phyloP scores from a whole-genome alignment of 768 basidiomycete genomes.

The Botryobasidium botryosum region DNA sequence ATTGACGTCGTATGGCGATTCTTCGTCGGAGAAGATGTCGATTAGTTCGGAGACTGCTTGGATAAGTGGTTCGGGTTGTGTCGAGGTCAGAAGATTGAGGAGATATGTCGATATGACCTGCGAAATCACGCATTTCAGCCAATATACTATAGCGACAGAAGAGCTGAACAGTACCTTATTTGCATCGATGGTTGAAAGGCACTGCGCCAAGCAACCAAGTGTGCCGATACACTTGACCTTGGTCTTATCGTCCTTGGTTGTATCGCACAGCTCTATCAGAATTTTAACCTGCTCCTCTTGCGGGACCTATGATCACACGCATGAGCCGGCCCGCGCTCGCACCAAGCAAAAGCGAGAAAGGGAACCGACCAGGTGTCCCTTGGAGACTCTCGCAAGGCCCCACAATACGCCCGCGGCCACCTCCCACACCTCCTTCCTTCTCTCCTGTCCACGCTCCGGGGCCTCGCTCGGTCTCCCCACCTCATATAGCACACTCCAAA shows the following conservation, averaged over 20 bases:
- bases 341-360: neutral
- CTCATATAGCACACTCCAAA: conserved; percentile 44
- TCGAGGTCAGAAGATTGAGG: conserved; percentile 24
- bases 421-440: conserved; percentile 59
- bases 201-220: conserved; percentile 69
- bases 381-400: conserved; percentile 70
- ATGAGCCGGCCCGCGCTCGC: neutral
- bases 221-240: conserved; percentile 71
- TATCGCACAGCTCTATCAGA: conserved; percentile 47
- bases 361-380: conserved; percentile 38
- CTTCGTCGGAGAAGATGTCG: conserved; percentile 88
- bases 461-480: conserved; percentile 36
- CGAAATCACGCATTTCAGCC: no score
- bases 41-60: conserved; percentile 71
- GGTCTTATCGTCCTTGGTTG: conserved; percentile 34
- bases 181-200: conserved; percentile 39
- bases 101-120: conserved; percentile 51
- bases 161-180: no score
- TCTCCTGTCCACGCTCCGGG: conserved; percentile 43
- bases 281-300: conserved; percentile 42
- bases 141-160: no score
- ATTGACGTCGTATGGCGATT: conserved; percentile 58
- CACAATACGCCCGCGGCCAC: conserved; percentile 69
- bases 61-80: conserved; percentile 40
- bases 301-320: conserved; percentile 28